These are phyloP conservation scores for Cudoniella acicularis DNA, from an alignment of 495 filamentous ascomycete genomes.

Conservation along the genomic window DNA sequence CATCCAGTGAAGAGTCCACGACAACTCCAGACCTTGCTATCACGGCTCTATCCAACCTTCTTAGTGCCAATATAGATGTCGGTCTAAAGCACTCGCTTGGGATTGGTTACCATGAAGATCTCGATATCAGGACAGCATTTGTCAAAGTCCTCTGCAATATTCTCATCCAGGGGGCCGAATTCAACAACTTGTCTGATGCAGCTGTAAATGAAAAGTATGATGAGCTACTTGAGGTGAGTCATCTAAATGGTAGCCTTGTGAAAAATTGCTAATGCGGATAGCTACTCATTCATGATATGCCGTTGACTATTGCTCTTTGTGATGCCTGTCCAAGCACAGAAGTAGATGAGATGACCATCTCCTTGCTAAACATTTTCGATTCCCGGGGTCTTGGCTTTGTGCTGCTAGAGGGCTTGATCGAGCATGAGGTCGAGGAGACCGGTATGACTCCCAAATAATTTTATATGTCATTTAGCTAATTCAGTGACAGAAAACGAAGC, in stretches of 20 bases:
- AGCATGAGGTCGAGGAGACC: slow-evolving; percentile 61
- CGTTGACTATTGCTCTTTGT: slow-evolving; percentile 56
- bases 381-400: slow-evolving; percentile 54
- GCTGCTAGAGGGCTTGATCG: slow-evolving; percentile 60
- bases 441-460: slow-evolving; percentile 29
- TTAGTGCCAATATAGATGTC: slow-evolving; percentile 66
- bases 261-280: slow-evolving; percentile 17
- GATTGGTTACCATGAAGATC: slow-evolving; percentile 64
- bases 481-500: slow-evolving; percentile 51
- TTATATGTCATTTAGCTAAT: neutral
- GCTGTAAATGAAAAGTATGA: slow-evolving; percentile 65
- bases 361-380: slow-evolving; percentile 64
- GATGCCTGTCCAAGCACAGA: slow-evolving; percentile 61
- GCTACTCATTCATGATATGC: slow-evolving; percentile 56
- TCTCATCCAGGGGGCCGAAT: slow-evolving; percentile 62
- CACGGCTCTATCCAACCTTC: slow-evolving; percentile 58
- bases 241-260: neutral
- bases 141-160: slow-evolving; percentile 66
- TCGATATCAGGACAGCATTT: slow-evolving; percentile 64
- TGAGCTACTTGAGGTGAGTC: slow-evolving; percentile 50
- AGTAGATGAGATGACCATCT: slow-evolving; percentile 62
- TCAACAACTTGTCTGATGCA: slow-evolving; percentile 59
- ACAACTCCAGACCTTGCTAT: slow-evolving; percentile 56
- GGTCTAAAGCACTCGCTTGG: slow-evolving; percentile 60
- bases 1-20: slow-evolving; percentile 26